These are phyloP conservation scores for Allium fistulosum DNA, from an alignment of 106 monocot species.

Conservation along the genomic window DNA sequence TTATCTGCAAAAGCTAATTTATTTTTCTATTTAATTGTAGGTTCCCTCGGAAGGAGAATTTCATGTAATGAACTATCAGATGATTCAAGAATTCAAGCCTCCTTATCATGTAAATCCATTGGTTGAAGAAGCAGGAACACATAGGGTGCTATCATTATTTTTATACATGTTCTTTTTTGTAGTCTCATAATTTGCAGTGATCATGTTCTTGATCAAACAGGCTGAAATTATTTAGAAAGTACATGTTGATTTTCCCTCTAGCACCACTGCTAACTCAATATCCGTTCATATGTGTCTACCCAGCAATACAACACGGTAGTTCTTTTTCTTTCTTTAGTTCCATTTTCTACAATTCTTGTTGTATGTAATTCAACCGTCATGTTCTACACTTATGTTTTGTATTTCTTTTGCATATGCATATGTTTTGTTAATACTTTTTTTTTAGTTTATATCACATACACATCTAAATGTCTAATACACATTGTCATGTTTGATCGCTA, in stretches of 20 bases:
- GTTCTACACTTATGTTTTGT: no score
- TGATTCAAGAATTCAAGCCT: slow-evolving; percentile 97
- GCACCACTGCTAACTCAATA: slow-evolving; percentile 66
- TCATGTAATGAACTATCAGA: slow-evolving; percentile 93
- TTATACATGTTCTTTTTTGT: neutral
- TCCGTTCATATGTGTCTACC: slow-evolving; percentile 87
- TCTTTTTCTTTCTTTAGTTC: neutral
- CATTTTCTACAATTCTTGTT: neutral
- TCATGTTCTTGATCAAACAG: slow-evolving; percentile 19
- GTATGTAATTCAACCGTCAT: no score
- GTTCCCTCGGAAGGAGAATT: slow-evolving; percentile 97
- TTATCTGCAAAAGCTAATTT: neutral
- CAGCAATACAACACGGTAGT: slow-evolving; percentile 75
- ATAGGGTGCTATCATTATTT: slow-evolving; percentile 33
- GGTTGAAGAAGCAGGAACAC: slow-evolving; percentile 85
- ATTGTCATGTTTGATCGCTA: neutral
- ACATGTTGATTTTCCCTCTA: slow-evolving; percentile 82
- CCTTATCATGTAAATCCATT: slow-evolving; percentile 87
- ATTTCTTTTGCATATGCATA: no score
- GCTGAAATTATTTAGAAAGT: slow-evolving; percentile 88
- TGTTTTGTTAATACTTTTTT: neutral
- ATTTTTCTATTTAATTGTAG: slow-evolving; percentile 23
- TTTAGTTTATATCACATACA: neutral
- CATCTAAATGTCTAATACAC: neutral
- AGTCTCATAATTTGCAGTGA: neutral